These are phyloP conservation scores for Coniosporium tulheliwenetii DNA, from an alignment of 2,329 filamentous ascomycete species.

Conservation along the genomic window DNA sequence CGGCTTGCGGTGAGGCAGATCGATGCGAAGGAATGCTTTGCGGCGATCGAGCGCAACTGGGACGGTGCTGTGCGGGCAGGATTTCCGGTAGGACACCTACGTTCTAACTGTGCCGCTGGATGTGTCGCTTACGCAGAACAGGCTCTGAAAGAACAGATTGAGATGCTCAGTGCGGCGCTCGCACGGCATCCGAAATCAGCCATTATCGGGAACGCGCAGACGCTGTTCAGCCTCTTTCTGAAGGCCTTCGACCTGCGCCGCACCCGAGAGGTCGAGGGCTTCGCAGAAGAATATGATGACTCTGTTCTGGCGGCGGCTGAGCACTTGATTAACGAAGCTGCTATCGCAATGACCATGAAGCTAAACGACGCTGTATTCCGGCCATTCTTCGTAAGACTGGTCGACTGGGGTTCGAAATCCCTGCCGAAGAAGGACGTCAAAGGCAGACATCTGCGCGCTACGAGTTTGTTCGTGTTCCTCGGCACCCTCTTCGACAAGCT, in stretches of 20 bases:
- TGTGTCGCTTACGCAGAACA: slow-evolving; percentile 13
- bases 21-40: slow-evolving; percentile 61
- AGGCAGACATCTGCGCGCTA: slow-evolving; percentile 47
- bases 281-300: slow-evolving; percentile 31
- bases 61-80: slow-evolving; percentile 45
- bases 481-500: slow-evolving; percentile 67
- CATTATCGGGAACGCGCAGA: slow-evolving; percentile 58
- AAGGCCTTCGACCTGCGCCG: slow-evolving; percentile 50
- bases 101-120: not conserved
- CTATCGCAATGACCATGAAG: slow-evolving; percentile 88
- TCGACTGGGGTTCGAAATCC: slow-evolving; percentile 59
- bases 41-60: slow-evolving; percentile 61
- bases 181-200: slow-evolving; percentile 63
- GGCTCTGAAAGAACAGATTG: slow-evolving; percentile 53
- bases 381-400: slow-evolving; percentile 73
- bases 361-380: slow-evolving; percentile 88
- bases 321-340: slow-evolving; percentile 44
- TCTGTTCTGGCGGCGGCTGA: slow-evolving; percentile 43
- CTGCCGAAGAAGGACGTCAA: slow-evolving; percentile 45
- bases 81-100: slow-evolving; percentile 36
- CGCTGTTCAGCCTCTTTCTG: slow-evolving; percentile 48
- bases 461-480: slow-evolving; percentile 71
- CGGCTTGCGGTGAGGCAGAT: slow-evolving; percentile 62
- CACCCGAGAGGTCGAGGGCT: slow-evolving; percentile 27
- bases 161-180: slow-evolving; percentile 54